Conservation (phyloP, 257 asterid genomes). For the Asclepias syriaca region DNA sequence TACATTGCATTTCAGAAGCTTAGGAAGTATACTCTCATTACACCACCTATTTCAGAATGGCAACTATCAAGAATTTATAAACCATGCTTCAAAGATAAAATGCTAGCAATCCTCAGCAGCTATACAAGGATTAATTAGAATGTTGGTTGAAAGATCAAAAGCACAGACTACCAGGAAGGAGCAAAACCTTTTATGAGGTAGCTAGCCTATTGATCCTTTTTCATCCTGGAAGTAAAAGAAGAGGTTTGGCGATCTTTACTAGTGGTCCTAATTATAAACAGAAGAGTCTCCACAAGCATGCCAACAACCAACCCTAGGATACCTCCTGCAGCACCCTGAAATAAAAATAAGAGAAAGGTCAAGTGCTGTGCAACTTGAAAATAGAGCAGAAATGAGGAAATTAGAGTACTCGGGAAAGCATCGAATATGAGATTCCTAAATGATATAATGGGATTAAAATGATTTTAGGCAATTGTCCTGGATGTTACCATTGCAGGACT, state of each 20-base stretch:
- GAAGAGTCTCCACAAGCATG: conserved; percentile 88
- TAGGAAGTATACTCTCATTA: not conserved
- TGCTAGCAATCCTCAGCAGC: not conserved
- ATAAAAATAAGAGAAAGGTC: conserved; percentile 3
- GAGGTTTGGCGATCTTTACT: conserved; percentile 30
- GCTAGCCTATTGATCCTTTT: conserved; percentile 31
- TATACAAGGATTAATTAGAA: not conserved
- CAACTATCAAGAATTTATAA: not conserved
- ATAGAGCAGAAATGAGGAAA: not conserved
- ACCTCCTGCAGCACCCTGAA: conserved; percentile 94
- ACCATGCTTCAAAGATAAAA: not conserved
- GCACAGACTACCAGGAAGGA: not conserved
- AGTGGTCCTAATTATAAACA: conserved; percentile 61
- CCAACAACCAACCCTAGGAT: conserved; percentile 83
- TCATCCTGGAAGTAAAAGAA: conserved; percentile 22
- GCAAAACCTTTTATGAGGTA: conserved; percentile 5
- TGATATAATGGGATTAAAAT: not conserved
- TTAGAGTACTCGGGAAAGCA: not conserved
- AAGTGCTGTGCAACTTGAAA: conserved; percentile 1
- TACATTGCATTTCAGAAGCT: not conserved
- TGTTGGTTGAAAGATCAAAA: not conserved
- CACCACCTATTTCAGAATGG: not conserved
- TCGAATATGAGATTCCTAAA: not conserved
- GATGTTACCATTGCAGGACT: conserved; percentile 69
- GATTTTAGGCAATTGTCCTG: not conserved